phyloP scores from a whole-genome alignment of 176 grass and related monocot genomes.

The Echinochloa phyllopogon region DNA sequence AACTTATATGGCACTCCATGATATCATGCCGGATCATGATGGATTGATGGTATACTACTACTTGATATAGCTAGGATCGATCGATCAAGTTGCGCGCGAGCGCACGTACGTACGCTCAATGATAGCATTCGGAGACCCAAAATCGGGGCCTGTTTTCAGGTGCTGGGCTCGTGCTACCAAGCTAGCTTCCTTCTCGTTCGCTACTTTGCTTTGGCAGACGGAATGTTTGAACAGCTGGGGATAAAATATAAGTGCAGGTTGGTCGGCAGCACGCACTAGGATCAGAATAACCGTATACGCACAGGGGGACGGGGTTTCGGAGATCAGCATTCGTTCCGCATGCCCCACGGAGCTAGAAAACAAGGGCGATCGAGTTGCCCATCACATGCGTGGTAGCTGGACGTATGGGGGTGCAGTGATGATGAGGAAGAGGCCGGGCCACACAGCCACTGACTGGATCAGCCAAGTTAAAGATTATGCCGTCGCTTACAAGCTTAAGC shows the following conservation, averaged over 20 bases:
- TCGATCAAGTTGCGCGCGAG: not conserved
- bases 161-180: not conserved
- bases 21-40: not conserved
- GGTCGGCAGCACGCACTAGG: not conserved
- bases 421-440: not conserved
- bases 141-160: conserved; percentile 24
- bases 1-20: not conserved
- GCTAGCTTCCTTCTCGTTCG: not conserved
- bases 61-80: not conserved
- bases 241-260: not conserved
- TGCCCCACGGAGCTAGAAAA: not conserved
- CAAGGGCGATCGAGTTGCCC: not conserved
- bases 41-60: not conserved
- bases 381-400: not conserved
- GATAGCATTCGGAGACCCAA: not conserved
- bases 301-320: not conserved
- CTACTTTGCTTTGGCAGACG: conserved; percentile 1
- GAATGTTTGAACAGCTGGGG: conserved; percentile 28
- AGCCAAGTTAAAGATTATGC: not conserved
- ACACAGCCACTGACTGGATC: no score
- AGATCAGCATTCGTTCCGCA: not conserved
- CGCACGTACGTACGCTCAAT: not conserved
- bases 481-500: conserved; percentile 23
- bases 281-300: not conserved
- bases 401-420: not conserved